A percentile compares a stretch with the other conserved stretches of the same genome.
Conservation (phyloP, 371 early-diverging fungal species). For the Capillidium rhysosporum region DNA sequence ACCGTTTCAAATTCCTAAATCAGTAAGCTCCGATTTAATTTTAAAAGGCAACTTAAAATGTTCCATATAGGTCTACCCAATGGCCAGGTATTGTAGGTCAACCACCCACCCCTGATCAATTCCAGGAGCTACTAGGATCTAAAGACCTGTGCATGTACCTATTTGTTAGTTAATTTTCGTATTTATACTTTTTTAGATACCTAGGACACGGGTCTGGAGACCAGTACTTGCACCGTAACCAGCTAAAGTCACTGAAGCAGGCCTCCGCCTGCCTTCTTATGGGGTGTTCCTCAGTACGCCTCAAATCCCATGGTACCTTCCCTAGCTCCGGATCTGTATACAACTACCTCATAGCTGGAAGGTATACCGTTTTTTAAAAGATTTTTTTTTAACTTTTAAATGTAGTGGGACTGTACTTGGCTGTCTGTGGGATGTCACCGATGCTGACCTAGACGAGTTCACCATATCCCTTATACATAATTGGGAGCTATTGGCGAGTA, state of each 20-base stretch:
- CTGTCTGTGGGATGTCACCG: constrained; percentile 99
- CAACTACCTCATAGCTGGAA: constrained; percentile 57
- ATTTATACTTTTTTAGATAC: constrained; percentile 28
- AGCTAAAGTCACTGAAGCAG: constrained; percentile 31
- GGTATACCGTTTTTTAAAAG: too few relatives aligned
- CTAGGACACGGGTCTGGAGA: constrained; percentile 98
- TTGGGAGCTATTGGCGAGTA: constrained; percentile 40
- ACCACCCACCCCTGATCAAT: too few relatives aligned
- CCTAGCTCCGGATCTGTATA: constrained; percentile 64
- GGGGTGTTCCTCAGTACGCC: constrained; percentile 77
- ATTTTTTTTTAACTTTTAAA: too few relatives aligned
- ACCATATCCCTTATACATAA: constrained; percentile 35
- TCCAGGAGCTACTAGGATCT: too few relatives aligned
- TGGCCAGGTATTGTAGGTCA: too few relatives aligned
- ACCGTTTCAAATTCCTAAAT: too few relatives aligned
- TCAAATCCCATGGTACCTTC: constrained; percentile 56
- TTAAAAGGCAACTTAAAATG: too few relatives aligned
- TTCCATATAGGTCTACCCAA: too few relatives aligned
- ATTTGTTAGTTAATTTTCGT: too few relatives aligned
- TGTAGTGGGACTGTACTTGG: constrained; percentile 64
- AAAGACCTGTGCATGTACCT: too few relatives aligned
- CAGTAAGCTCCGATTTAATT: too few relatives aligned
- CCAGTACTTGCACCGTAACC: constrained; percentile 48
- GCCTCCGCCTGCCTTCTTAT: constrained; percentile 65
- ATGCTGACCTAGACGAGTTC: constrained; percentile 91